Evolutionary conservation across 208 protist species (phyloP).

Genomic region (Borovskyia barvae): DNA sequence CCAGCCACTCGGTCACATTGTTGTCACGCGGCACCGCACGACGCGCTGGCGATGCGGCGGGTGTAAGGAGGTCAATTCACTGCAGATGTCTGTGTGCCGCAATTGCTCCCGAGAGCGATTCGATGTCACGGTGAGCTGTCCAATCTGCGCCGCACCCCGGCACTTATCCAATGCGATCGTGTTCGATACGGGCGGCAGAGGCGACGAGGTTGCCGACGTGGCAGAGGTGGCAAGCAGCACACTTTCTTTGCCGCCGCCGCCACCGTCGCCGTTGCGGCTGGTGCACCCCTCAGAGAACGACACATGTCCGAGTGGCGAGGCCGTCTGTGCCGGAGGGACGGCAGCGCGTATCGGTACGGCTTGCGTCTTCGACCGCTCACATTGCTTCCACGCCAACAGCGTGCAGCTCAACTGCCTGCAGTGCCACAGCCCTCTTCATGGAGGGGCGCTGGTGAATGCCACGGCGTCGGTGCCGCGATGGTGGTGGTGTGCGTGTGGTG

Average conservation of each 20-base stretch:
- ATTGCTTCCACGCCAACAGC: not conserved
- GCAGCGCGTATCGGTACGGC: not conserved
- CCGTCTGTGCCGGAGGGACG: no score
- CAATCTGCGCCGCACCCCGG: conserved; percentile 24
- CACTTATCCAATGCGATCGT: conserved; percentile 42
- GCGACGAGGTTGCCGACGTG: not conserved
- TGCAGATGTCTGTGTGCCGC: conserved; percentile 48
- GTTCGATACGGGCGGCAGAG: conserved; percentile 22
- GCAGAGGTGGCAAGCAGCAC: not conserved
- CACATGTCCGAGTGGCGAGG: no score
- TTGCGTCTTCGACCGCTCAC: not conserved
- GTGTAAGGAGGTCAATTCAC: conserved; percentile 67
- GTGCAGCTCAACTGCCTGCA: conserved; percentile 37
- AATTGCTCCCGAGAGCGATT: conserved; percentile 58
- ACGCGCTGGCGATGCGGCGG: conserved; percentile 58
- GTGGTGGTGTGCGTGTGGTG: conserved; percentile 77
- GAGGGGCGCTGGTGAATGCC: conserved; percentile 14
- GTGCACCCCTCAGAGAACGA: no score
- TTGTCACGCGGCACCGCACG: conserved; percentile 61
- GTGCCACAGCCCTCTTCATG: conserved; percentile 51
- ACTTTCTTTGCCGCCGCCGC: no score
- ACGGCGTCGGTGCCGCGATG: no score
- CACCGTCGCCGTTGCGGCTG: no score
- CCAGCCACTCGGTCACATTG: conserved; percentile 36
- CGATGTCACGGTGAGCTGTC: conserved; percentile 42